phyloP scores from a whole-genome alignment of 371 early-diverging fungal genomes.

The Encephalitozoon romaleae region DNA sequence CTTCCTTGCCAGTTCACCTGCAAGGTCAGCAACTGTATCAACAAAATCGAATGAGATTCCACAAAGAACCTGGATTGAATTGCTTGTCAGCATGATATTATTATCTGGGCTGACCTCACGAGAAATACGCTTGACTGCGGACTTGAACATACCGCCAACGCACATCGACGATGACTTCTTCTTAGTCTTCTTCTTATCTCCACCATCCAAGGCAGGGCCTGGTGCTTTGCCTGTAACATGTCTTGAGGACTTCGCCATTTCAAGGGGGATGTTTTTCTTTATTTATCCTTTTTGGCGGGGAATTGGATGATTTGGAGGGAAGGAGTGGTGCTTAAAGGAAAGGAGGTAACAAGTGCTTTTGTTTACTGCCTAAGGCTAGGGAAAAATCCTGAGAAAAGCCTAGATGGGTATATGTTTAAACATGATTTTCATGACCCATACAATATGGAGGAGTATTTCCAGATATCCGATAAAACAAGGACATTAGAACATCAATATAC shows the following conservation, averaged over 20 bases:
- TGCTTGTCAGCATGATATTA: constrained; percentile 13
- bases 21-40: constrained; percentile 38
- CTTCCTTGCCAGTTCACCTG: constrained; percentile 55
- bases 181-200: constrained; percentile 26
- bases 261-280: constrained; percentile 2
- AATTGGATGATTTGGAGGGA: constrained; percentile 34
- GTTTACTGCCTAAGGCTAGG: background rate
- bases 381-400: background rate
- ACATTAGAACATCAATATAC: constrained; percentile 2
- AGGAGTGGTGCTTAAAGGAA: background rate
- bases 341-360: background rate
- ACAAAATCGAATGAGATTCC: constrained; percentile 56
- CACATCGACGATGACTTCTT: constrained; percentile 38
- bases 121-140: constrained; percentile 52
- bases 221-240: constrained; percentile 53
- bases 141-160: constrained; percentile 45
- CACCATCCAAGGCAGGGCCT: background rate
- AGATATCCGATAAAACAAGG: constrained; percentile 1
- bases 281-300: constrained; percentile 43
- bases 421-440: constrained; percentile 8
- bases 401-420: background rate
- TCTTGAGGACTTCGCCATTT: constrained; percentile 26
- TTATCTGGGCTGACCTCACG: constrained; percentile 34
- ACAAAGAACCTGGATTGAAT: constrained; percentile 55
- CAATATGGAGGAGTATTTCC: background rate